A percentile compares a stretch with the other conserved stretches of the same genome.
Evolutionary conservation across 495 filamentous ascomycete genomes (phyloP).

Genomic region (Penicillium chermesinum): DNA sequence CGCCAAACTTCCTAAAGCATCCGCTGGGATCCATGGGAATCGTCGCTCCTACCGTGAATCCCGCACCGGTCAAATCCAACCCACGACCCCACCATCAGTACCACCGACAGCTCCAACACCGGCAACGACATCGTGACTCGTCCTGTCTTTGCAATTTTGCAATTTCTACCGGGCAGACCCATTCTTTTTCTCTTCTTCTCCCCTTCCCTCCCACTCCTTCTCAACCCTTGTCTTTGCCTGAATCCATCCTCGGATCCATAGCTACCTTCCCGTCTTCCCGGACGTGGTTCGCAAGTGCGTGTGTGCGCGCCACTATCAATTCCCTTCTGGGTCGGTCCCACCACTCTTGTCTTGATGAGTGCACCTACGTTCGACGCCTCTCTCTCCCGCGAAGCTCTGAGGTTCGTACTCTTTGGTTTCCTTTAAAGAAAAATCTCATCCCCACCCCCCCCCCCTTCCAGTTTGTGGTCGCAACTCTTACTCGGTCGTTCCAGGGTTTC

Average conservation of each 20-base stretch:
- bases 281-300: slow-evolving; percentile 1
- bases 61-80: slow-evolving; percentile 9
- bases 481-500: slow-evolving; percentile 8
- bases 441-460: background rate
- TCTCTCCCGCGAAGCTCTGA: slow-evolving; percentile 42
- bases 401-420: slow-evolving; percentile 19
- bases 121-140: slow-evolving; percentile 24
- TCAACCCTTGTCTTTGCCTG: background rate
- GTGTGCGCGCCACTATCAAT: slow-evolving; percentile 10
- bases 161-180: slow-evolving; percentile 4
- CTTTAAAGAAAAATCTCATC: background rate
- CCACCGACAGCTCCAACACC: slow-evolving; percentile 4
- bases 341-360: slow-evolving; percentile 43
- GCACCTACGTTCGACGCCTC: slow-evolving; percentile 44
- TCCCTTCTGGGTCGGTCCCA: slow-evolving; percentile 20
- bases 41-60: slow-evolving; percentile 10
- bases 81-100: slow-evolving; percentile 4
- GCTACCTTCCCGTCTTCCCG: background rate
- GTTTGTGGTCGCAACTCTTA: background rate
- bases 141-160: slow-evolving; percentile 7
- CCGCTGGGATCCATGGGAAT: slow-evolving; percentile 9
- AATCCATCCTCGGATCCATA: slow-evolving; percentile 7
- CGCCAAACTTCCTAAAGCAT: slow-evolving; percentile 1
- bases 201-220: slow-evolving; percentile 5
- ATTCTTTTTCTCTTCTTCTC: slow-evolving; percentile 16